Percentiles rank a stretch among this genome's conserved stretches.
Conservation (phyloP, 2,329 filamentous ascomycete genomes). For the Magnaporthales sp. region DNA sequence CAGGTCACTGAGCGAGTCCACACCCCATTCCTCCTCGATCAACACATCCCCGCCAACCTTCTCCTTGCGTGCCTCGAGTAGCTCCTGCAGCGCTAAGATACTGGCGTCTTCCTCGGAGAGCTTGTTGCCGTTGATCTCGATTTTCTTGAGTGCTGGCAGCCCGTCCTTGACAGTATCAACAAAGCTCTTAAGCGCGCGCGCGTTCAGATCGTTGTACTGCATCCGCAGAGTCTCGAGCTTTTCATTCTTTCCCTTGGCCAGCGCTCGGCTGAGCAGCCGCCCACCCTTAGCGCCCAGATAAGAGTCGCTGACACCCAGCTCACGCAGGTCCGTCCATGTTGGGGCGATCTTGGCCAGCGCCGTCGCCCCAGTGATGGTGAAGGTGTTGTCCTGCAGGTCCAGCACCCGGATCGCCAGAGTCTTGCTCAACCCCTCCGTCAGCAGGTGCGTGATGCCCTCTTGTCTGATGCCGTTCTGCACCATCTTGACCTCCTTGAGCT, state of each 20-base stretch:
- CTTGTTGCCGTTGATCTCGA: conserved; percentile 95
- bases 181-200: conserved; percentile 63
- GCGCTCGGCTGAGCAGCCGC: conserved; percentile 61
- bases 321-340: conserved; percentile 66
- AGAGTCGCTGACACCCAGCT: conserved; percentile 85
- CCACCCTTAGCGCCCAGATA: conserved; percentile 72
- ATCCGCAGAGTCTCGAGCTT: conserved; percentile 74
- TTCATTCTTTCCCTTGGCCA: conserved; percentile 66
- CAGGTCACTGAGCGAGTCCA: conserved; percentile 81
- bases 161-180: conserved; percentile 56
- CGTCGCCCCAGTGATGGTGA: conserved; percentile 71
- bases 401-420: conserved; percentile 63
- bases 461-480: conserved; percentile 88
- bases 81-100: conserved; percentile 57
- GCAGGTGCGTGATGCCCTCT: conserved; percentile 66
- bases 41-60: conserved; percentile 56
- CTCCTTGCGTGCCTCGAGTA: conserved; percentile 73
- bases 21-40: conserved; percentile 72
- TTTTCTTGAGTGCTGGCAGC: conserved; percentile 69
- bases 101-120: conserved; percentile 78
- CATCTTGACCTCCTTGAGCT: conserved; percentile 86
- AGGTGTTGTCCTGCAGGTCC: conserved; percentile 96
- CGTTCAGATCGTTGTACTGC: conserved; percentile 91
- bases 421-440: conserved; percentile 69
- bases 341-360: conserved; percentile 68